phyloP scores from a whole-genome alignment of 768 basidiomycete genomes.

The Rhizopogon salebrosus region DNA sequence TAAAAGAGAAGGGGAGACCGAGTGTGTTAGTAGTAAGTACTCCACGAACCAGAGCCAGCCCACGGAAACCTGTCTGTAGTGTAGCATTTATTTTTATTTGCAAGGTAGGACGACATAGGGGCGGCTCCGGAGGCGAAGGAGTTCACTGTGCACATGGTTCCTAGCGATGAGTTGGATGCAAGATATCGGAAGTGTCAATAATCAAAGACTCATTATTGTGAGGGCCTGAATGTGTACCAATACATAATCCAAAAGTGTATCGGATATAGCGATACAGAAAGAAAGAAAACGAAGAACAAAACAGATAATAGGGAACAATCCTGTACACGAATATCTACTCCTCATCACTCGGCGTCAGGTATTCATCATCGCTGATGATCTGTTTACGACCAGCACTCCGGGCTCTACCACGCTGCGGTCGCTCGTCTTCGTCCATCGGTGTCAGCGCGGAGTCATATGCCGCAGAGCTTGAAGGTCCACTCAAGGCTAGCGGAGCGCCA shows the following conservation, averaged over 20 bases:
- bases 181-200: no score
- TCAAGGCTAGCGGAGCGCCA: constrained; percentile 49
- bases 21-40: no score
- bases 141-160: no score
- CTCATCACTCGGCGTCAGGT: constrained; percentile 73
- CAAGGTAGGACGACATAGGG: no score
- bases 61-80: no score
- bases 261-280: constrained; percentile 1
- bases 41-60: no score
- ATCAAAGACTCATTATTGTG: no score
- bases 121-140: no score
- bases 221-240: constrained; percentile 18
- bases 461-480: constrained; percentile 25
- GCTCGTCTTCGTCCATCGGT: constrained; percentile 79
- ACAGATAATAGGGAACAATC: neutral
- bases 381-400: constrained; percentile 63
- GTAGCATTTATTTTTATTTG: no score
- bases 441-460: constrained; percentile 65
- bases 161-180: no score
- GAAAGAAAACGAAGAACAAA: neutral
- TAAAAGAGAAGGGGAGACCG: no score
- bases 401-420: constrained; percentile 50
- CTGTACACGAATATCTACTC: constrained; percentile 37
- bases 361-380: constrained; percentile 69
- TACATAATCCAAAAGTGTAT: neutral